These are phyloP conservation scores for Kazachstania kunashirensis DNA, from an alignment of 805 yeast genomes.

Conservation along the genomic window DNA sequence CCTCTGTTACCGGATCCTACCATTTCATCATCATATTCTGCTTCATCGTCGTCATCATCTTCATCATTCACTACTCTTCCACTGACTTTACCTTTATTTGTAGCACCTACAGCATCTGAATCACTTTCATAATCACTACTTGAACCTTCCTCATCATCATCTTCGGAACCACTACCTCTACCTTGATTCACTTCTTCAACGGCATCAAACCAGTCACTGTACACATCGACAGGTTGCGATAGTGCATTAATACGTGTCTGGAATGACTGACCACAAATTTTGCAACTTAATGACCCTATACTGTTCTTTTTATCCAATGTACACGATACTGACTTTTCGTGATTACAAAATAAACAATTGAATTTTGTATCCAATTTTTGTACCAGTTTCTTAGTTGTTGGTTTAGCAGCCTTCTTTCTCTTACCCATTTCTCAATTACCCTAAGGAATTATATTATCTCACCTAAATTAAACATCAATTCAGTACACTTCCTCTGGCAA, in stretches of 20 bases:
- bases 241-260: slow-evolving; percentile 72
- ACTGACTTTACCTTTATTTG: slow-evolving; percentile 1
- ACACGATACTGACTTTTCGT: slow-evolving; percentile 84
- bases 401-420: slow-evolving; percentile 74
- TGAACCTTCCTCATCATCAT: slow-evolving; percentile 25
- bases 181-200: slow-evolving; percentile 54
- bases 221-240: slow-evolving; percentile 87
- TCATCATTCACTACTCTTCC: slow-evolving; percentile 8
- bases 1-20: slow-evolving; percentile 12
- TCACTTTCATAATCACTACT: slow-evolving; percentile 31
- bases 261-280: slow-evolving; percentile 88
- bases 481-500: no score
- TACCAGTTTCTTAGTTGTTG: slow-evolving; percentile 69
- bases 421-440: slow-evolving; percentile 46
- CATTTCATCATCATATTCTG: slow-evolving; percentile 20
- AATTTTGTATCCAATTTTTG: slow-evolving; percentile 74
- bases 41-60: slow-evolving; percentile 9
- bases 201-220: slow-evolving; percentile 97
- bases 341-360: slow-evolving; percentile 90
- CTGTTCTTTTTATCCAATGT: slow-evolving; percentile 77
- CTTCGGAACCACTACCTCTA: slow-evolving; percentile 28
- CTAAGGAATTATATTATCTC: no score
- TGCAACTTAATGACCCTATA: slow-evolving; percentile 78
- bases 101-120: slow-evolving; percentile 22
- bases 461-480: no score